Evolutionary conservation across 331 rosid species (phyloP).

Genomic region (Malus hybrid): DNA sequence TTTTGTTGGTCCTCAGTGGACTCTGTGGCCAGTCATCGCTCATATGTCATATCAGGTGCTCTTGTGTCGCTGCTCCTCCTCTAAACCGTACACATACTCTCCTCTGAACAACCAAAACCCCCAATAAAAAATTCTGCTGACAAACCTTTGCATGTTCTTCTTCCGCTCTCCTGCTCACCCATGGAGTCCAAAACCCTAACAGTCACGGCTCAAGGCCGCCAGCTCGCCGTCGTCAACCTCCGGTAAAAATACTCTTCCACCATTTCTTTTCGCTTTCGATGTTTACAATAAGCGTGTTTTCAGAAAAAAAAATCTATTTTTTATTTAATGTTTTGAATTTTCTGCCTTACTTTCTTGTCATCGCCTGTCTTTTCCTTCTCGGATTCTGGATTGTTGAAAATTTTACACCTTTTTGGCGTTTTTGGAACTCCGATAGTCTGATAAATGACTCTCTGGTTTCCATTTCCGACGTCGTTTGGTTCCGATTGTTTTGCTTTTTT

Average conservation of each 20-base stretch:
- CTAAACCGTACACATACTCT: neutral
- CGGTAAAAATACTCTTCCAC: constrained; percentile 26
- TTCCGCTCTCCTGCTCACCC: constrained; percentile 26
- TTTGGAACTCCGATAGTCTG: neutral
- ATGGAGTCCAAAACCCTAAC: constrained; percentile 57
- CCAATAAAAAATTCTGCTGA: neutral
- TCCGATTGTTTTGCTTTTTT: neutral
- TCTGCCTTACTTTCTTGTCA: neutral
- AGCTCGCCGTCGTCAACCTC: constrained; percentile 28
- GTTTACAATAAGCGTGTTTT: constrained; percentile 10
- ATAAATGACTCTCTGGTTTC: neutral
- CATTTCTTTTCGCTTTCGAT: neutral
- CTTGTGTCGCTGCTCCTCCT: constrained; percentile 1
- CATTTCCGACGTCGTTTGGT: neutral
- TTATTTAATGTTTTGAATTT: neutral
- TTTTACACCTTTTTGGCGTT: constrained; percentile 10
- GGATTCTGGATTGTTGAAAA: neutral
- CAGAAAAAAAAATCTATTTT: neutral
- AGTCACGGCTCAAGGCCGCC: constrained; percentile 21
- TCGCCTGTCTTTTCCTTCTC: neutral
- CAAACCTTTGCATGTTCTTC: constrained; percentile 45
- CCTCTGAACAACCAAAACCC: constrained; percentile 10
- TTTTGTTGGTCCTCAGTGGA: neutral
- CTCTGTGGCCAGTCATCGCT: constrained; percentile 7
- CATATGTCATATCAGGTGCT: constrained; percentile 20